phyloP scores from a whole-genome alignment of 495 filamentous ascomycete genomes.

The Ascodesmis nigricans region DNA sequence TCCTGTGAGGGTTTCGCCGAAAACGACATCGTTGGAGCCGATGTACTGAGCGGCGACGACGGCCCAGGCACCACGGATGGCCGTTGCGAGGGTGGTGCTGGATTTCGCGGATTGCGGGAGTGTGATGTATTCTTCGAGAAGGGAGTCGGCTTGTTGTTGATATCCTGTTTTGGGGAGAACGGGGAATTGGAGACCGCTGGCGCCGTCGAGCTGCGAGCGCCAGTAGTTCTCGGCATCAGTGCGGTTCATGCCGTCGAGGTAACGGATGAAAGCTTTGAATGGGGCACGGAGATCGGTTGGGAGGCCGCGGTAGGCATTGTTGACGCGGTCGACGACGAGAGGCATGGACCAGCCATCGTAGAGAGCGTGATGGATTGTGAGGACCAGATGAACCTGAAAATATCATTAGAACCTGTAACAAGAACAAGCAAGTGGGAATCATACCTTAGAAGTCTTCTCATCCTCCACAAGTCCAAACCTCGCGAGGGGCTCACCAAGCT shows the following conservation, averaged over 20 bases:
- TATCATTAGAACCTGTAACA: no score
- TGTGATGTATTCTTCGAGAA: no score
- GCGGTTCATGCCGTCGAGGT: slow-evolving; percentile 21
- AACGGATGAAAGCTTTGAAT: slow-evolving; percentile 27
- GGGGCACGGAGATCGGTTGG: slow-evolving; percentile 13
- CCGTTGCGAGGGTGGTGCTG: slow-evolving; percentile 20
- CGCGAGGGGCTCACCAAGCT: no score
- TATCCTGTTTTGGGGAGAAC: no score
- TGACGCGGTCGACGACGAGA: slow-evolving; percentile 33
- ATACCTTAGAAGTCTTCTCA: no score
- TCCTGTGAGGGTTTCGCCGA: slow-evolving; percentile 38
- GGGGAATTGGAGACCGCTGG: not conserved
- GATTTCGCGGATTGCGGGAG: no score
- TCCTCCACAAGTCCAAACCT: no score
- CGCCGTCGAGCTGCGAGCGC: slow-evolving; percentile 18
- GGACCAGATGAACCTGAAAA: no score
- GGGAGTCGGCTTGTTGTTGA: no score
- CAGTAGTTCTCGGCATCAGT: slow-evolving; percentile 24
- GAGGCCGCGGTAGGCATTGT: slow-evolving; percentile 21
- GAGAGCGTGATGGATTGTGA: no score
- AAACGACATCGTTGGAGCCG: slow-evolving; percentile 25
- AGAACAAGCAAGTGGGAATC: no score
- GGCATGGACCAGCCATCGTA: slow-evolving; percentile 49
- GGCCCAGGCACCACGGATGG: slow-evolving; percentile 26
- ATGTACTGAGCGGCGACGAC: slow-evolving; percentile 21